A percentile compares a stretch with the other conserved stretches of the same genome.
Evolutionary conservation across 192 early-diverging fungal species (phyloP).

Genomic region (Backusella liffmaniae): DNA sequence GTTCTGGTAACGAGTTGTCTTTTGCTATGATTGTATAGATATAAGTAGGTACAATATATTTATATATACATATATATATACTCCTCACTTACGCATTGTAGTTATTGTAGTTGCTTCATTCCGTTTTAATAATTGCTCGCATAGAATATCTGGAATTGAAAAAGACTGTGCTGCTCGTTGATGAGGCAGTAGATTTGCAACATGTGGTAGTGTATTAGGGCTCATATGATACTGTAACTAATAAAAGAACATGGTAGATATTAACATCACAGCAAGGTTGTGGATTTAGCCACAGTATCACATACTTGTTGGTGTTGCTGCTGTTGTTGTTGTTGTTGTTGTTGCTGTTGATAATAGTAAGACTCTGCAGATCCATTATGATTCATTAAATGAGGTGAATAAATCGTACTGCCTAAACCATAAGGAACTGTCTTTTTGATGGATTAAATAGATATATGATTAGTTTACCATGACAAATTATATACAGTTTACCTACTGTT

Average conservation of each 20-base stretch:
- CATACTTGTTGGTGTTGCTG: not conserved
- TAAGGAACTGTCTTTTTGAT: not conserved
- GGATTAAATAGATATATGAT: not conserved
- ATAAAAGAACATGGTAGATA: not conserved
- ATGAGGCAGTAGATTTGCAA: constrained; percentile 68
- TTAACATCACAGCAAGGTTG: not conserved
- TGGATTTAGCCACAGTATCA: not conserved
- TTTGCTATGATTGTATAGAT: not conserved
- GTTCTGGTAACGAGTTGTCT: not conserved
- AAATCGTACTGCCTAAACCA: not conserved
- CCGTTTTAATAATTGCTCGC: constrained; percentile 71
- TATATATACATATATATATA: constrained; percentile 7
- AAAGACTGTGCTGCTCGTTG: constrained; percentile 77
- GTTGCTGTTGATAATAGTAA: not conserved
- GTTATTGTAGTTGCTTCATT: constrained; percentile 48
- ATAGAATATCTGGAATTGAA: constrained; percentile 77
- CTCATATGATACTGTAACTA: constrained; percentile 81
- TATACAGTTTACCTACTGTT: not conserved
- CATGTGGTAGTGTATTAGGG: constrained; percentile 59
- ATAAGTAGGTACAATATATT: not conserved
- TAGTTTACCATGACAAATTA: too few relatives aligned
- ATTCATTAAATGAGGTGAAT: not conserved
- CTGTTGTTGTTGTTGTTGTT: not conserved
- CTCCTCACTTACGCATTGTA: not conserved
- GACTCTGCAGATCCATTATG: not conserved